Percentiles rank a stretch among this genome's conserved stretches.
These are phyloP conservation scores for Curvularia lunata DNA, from an alignment of 2,329 filamentous ascomycete species.

Conservation along the genomic window DNA sequence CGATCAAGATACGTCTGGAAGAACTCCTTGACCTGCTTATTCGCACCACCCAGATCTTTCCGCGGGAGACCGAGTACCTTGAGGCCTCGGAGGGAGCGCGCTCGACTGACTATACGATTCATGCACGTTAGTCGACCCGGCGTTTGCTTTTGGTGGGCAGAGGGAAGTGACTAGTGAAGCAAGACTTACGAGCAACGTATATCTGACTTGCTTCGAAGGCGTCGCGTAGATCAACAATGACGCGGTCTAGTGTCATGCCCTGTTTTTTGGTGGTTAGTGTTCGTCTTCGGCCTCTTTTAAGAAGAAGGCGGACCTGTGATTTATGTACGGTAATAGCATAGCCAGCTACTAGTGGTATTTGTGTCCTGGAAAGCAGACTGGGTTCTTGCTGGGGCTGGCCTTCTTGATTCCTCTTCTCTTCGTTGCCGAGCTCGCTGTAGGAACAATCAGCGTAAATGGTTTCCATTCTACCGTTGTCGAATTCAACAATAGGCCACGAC, in stretches of 20 bases:
- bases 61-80: slow-evolving; percentile 46
- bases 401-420: slow-evolving; percentile 10
- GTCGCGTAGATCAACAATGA: slow-evolving; percentile 60
- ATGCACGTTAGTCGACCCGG: slow-evolving; percentile 6
- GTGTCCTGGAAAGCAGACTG: slow-evolving; percentile 61
- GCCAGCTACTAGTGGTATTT: slow-evolving; percentile 65
- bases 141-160: neutral
- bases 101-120: slow-evolving; percentile 56
- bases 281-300: too few relatives aligned
- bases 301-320: slow-evolving; percentile 49
- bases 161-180: too few relatives aligned
- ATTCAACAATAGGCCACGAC: slow-evolving; percentile 61
- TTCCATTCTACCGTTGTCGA: slow-evolving; percentile 55
- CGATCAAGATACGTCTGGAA: slow-evolving; percentile 18
- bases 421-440: slow-evolving; percentile 56
- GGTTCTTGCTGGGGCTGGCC: slow-evolving; percentile 30
- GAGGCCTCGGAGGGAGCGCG: slow-evolving; percentile 59
- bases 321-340: slow-evolving; percentile 72
- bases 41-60: slow-evolving; percentile 31
- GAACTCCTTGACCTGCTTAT: slow-evolving; percentile 45
- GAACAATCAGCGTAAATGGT: slow-evolving; percentile 62
- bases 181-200: slow-evolving; percentile 61
- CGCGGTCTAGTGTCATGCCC: slow-evolving; percentile 66
- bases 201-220: slow-evolving; percentile 65
- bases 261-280: neutral